A percentile compares a stretch with the other conserved stretches of the same genome.
Evolutionary conservation across 345 rosid species (phyloP).

Genomic region (Gossypium sturtianum): DNA sequence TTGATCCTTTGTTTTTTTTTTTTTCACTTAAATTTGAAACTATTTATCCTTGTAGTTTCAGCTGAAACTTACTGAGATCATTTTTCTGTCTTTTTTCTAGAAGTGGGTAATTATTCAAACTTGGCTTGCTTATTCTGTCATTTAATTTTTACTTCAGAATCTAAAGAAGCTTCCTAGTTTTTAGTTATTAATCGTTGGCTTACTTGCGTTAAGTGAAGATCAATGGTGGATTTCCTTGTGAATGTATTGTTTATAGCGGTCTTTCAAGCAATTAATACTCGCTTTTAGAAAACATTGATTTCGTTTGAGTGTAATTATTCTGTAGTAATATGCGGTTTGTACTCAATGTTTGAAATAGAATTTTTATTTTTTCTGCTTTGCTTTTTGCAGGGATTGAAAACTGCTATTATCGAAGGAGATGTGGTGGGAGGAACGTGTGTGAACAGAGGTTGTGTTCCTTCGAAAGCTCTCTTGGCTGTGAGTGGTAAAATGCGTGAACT

Average conservation of each 20-base stretch:
- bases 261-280: not conserved
- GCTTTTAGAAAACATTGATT: not conserved
- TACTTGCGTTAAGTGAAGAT: not conserved
- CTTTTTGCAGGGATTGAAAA: slow-evolving; percentile 66
- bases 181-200: not conserved
- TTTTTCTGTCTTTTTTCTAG: not conserved
- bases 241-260: not conserved
- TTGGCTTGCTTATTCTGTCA: not conserved
- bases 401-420: slow-evolving; percentile 94
- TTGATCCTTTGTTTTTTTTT: not conserved
- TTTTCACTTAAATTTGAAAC: not conserved
- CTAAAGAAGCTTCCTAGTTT: not conserved
- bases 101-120: not conserved
- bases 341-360: not conserved
- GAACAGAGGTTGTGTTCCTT: slow-evolving; percentile 98
- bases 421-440: slow-evolving; percentile 99
- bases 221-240: not conserved
- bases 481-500: slow-evolving; percentile 96
- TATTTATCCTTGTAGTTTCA: not conserved
- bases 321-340: not conserved
- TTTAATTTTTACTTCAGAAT: not conserved
- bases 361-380: not conserved
- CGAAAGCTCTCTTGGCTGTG: slow-evolving; percentile 94
- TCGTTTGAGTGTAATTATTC: not conserved
- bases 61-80: not conserved